Evolutionary conservation across 2,329 filamentous ascomycete species (phyloP), one percentile per base, ranked within the genome.

Genomic region (Ophiostoma australiae): DNA sequence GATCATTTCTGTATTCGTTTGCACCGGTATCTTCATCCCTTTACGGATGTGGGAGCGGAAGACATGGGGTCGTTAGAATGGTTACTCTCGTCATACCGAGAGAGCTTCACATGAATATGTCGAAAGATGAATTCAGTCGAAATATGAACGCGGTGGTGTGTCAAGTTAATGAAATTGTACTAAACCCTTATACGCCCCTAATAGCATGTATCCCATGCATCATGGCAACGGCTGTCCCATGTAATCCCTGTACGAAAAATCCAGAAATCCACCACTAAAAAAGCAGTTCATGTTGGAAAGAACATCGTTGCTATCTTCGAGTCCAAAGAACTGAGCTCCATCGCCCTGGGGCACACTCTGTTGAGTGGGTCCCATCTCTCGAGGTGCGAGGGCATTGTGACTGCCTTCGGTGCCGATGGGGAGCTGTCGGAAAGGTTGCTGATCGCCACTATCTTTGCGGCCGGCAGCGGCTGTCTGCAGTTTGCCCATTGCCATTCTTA

Each of bases 201-300:
- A 27, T 33, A 5, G 7, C 27, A 33, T 31, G 27, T 20, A 39
- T 48, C 4, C n/a, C 39, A 6, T 17, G 23, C n/a, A 27, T 67
- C 37, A 67, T 2, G 37, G 66, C 66, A 67, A 10, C 15, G 66
- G 39, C 39, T 41, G 66, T 27, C 66, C 66, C 66, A 67, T 67
- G 23, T 67, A 67, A 39, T 67, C 66, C 15, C 39, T 41, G 10
- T 67, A 67, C 27, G 66, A 67, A 31, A 67, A 67, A 20, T 67
- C 66, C 23, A 67, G 6, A 31, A 67, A 67, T 17, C 66, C 66
- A 44, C 66, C 66, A 15, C 66, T 67, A 8, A 67, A 67, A 13
- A 67, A 67, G n/a, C 39, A 27, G 23, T 67, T 67, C 66, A 67
- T 67, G 23, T 48, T 67, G 1, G 66, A 67, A 11, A 67, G 66